Percentiles rank a stretch among this genome's conserved stretches.
Conservation (phyloP, 2,329 filamentous ascomycete genomes). For the Emmonsia crescens region DNA sequence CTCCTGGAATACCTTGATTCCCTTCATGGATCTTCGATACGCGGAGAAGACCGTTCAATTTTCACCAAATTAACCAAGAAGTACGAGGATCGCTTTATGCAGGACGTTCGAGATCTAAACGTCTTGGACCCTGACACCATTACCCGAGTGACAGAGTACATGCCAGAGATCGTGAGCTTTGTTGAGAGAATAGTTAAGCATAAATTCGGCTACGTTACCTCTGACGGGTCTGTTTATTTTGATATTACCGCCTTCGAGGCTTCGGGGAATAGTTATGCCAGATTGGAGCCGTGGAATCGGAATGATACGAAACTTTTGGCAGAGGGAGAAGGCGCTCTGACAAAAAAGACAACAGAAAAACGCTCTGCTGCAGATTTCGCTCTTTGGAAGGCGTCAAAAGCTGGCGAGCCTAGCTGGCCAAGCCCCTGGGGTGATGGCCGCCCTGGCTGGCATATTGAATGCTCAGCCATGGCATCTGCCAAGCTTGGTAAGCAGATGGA, state of each 20-base stretch:
- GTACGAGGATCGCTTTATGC: constrained; percentile 78
- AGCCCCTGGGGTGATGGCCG: constrained; percentile 80
- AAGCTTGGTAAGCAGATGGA: constrained; percentile 78
- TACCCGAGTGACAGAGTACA: constrained; percentile 87
- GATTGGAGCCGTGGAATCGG: constrained; percentile 72
- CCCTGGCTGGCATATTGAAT: constrained; percentile 96
- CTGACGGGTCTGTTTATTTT: constrained; percentile 84
- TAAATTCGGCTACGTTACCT: constrained; percentile 66
- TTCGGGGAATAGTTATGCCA: constrained; percentile 72
- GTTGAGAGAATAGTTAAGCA: constrained; percentile 75
- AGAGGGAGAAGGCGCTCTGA: constrained; percentile 78
- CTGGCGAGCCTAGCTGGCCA: constrained; percentile 82
- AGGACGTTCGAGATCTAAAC: constrained; percentile 79
- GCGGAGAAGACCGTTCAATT: constrained; percentile 56
- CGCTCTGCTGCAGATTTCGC: constrained; percentile 75
- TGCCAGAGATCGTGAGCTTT: constrained; percentile 74
- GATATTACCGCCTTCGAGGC: constrained; percentile 80
- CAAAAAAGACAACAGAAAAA: constrained; percentile 53
- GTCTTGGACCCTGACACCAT: constrained; percentile 70
- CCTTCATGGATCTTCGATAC: constrained; percentile 45
- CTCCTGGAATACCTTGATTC: constrained; percentile 72
- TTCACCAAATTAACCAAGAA: constrained; percentile 78
- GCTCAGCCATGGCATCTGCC: constrained; percentile 88
- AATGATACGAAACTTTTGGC: constrained; percentile 74
- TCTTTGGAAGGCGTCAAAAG: constrained; percentile 85